These are phyloP conservation scores for Metarhizium guizhouense DNA, from an alignment of 2,329 filamentous ascomycete species.

Conservation along the genomic window DNA sequence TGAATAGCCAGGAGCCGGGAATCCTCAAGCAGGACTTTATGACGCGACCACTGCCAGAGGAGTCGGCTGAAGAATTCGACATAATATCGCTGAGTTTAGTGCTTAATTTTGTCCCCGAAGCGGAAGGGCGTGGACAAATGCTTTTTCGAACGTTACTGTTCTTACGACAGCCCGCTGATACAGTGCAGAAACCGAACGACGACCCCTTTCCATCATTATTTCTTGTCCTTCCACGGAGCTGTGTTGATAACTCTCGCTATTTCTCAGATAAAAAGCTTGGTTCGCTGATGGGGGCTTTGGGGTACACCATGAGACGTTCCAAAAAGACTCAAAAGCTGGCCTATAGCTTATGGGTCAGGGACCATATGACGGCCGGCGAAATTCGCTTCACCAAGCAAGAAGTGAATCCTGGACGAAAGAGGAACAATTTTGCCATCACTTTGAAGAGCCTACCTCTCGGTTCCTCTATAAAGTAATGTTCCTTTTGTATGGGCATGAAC, in stretches of 20 bases:
- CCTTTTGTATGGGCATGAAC: not conserved
- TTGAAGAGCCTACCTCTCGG: conserved; percentile 28
- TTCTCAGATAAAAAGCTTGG: conserved; percentile 62
- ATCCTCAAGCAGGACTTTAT: conserved; percentile 94
- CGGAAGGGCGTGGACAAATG: conserved; percentile 73
- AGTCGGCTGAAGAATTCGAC: conserved; percentile 62
- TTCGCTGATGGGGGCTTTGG: conserved; percentile 67
- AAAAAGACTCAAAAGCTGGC: conserved; percentile 78
- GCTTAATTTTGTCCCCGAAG: conserved; percentile 84
- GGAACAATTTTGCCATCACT: conserved; percentile 89
- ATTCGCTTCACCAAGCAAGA: conserved; percentile 52
- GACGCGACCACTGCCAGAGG: conserved; percentile 64
- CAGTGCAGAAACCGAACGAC: conserved; percentile 8
- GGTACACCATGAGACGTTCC: conserved; percentile 55
- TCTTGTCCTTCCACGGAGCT: conserved; percentile 80
- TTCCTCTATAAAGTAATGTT: conserved; percentile 1
- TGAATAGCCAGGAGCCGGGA: conserved; percentile 74
- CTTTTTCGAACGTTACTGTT: conserved; percentile 67
- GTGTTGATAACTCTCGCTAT: conserved; percentile 84
- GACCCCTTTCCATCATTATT: conserved; percentile 63
- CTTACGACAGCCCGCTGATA: conserved; percentile 31
- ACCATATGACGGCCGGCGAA: conserved; percentile 8
- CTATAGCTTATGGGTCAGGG: conserved; percentile 75
- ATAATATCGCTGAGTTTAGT: conserved; percentile 88
- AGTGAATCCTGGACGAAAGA: conserved; percentile 60